These are phyloP conservation scores for Schizochytrium sp. DNA, from an alignment of 108 stramenopile species.

Conservation along the genomic window DNA sequence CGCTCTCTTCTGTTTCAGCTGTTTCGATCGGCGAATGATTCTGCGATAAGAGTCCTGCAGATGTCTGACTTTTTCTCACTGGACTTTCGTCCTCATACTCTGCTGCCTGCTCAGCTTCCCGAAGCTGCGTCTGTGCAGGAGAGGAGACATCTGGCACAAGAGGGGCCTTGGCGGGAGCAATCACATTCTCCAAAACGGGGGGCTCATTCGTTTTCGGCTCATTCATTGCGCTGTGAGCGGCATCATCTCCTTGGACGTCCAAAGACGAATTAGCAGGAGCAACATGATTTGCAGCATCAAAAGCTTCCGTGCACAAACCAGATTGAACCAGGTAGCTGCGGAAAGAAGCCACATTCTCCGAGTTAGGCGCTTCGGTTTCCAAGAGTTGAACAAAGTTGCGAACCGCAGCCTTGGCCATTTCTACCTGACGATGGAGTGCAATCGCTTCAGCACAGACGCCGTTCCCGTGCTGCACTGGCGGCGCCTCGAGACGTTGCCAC, in stretches of 20 bases:
- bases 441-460: not conserved
- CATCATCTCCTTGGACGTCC: not conserved
- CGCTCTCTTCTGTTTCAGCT: too few species aligned
- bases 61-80: too few species aligned
- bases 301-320: not conserved
- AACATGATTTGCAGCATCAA: not conserved
- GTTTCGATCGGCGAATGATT: too few species aligned
- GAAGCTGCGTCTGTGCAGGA: too few species aligned
- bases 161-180: too few species aligned
- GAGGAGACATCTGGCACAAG: too few species aligned
- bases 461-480: not conserved
- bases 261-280: not conserved
- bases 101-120: too few species aligned
- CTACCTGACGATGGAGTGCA: not conserved
- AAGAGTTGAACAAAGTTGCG: conserved; percentile 1
- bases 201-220: too few species aligned
- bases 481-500: not conserved
- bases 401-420: not conserved
- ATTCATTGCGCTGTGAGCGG: not conserved
- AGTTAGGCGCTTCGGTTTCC: not conserved
- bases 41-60: too few species aligned
- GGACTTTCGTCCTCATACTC: too few species aligned
- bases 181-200: too few species aligned
- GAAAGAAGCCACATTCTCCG: not conserved
- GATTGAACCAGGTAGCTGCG: not conserved